Conservation (phyloP, 2,329 filamentous ascomycete genomes). For the Penicillium brevicompactum region DNA sequence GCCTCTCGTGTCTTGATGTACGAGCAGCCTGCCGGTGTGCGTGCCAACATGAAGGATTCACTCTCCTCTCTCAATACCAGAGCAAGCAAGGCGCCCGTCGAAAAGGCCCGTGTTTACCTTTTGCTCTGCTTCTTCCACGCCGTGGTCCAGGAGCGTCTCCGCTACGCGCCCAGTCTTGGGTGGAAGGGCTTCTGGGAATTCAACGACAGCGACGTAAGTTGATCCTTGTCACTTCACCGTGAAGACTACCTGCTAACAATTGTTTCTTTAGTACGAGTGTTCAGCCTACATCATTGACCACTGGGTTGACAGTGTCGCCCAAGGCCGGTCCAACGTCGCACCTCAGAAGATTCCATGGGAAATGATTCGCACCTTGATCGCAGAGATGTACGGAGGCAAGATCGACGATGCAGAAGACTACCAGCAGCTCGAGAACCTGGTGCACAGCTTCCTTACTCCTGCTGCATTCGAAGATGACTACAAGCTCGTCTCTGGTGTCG, state of each 20-base stretch:
- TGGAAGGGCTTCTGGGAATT: conserved; percentile 99
- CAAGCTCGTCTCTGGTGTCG: conserved; percentile 74
- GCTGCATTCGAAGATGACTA: conserved; percentile 91
- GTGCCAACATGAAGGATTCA: conserved; percentile 98
- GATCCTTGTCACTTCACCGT: background rate
- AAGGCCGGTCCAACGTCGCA: conserved; percentile 87
- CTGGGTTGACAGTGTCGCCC: conserved; percentile 83
- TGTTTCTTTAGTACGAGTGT: conserved; percentile 78
- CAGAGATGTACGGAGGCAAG: conserved; percentile 96
- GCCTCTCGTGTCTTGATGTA: conserved; percentile 95
- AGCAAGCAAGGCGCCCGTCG: conserved; percentile 79
- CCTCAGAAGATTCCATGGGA: conserved; percentile 96
- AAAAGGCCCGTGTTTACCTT: conserved; percentile 86
- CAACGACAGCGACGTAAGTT: conserved; percentile 95
- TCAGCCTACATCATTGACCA: conserved; percentile 93
- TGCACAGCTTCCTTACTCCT: conserved; percentile 77
- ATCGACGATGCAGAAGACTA: conserved; percentile 92
- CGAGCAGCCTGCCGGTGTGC: conserved; percentile 94
- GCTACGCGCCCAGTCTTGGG: conserved; percentile 89
- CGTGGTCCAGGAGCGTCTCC: conserved; percentile 89
- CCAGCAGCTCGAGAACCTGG: conserved; percentile 69
- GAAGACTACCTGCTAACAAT: conserved; percentile 19
- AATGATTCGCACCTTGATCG: conserved; percentile 86
- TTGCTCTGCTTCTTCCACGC: conserved; percentile 93
- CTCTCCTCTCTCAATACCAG: conserved; percentile 78